Evolutionary conservation across 2,329 filamentous ascomycete species (phyloP), one percentile per base, ranked within the genome.

Genomic region (Aspergillus sp.): DNA sequence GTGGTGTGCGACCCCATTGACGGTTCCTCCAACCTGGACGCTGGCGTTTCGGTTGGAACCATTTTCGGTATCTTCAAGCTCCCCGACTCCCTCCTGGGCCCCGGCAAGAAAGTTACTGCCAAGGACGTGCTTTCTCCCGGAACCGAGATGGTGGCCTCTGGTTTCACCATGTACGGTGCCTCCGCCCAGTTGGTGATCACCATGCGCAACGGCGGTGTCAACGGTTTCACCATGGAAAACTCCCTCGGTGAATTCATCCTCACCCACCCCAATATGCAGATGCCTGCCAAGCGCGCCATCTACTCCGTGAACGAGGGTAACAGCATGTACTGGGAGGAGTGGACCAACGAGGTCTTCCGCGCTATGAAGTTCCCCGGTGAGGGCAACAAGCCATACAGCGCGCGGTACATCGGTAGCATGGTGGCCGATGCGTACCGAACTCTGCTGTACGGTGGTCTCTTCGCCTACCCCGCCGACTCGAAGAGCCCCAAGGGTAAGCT

Each of bases 151-250:
- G 86, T 98, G 20, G 94, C 95, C 39, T 89, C 91, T 22, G 95
- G 95, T n/a, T 99, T 99, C 85, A 99, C 95, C 78, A 99, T 99
- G 95, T 99, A 99, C 80, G 95, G 95, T 73, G 95, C 95, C 68
- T 97, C 93, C 3, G 88, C 95, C 4, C 94, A 98, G 81, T 85
- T 99, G 50, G 95, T 99, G 71, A 90, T 99, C 74, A 99, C 95
- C 68, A 97, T 98, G 92, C 91, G 90, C 79, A 91, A 88, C 67
- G 91, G 93, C 65, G 85, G 81, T 63, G 95, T 99, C 78, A 97
- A 98, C 79, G 95, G 95, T 71, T 99, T 99, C 84, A 99, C 95
- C 26, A 87, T 99, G 71, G 95, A 99, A 81, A 96, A 91, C 77
- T 91, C 92, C 18, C 87, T 99, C 53, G 95, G 95, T 80, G 95